Evolutionary conservation across 495 filamentous ascomycete genomes (phyloP).

Genomic region (Aspergillus cavernicola): DNA sequence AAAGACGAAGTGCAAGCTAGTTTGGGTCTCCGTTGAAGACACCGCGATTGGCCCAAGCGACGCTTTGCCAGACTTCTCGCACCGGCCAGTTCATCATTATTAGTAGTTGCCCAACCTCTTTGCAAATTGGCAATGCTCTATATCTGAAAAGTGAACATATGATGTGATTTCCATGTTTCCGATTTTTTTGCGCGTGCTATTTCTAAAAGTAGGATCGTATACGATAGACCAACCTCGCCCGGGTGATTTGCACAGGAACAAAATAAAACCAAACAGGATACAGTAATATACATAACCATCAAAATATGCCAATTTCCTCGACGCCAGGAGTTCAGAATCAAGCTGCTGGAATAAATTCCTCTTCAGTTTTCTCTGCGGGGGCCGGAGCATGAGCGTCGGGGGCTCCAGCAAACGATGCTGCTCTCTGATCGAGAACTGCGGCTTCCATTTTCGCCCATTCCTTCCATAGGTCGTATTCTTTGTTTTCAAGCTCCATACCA

Average conservation of each 20-base stretch:
- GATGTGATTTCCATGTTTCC: background rate
- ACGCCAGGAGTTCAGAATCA: too few species aligned
- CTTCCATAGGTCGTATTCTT: constrained; percentile 76
- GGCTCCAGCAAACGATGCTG: constrained; percentile 29
- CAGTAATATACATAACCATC: constrained; percentile 37
- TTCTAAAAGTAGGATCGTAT: background rate
- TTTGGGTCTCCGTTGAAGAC: background rate
- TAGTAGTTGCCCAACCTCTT: background rate
- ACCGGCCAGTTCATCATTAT: background rate
- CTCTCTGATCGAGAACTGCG: constrained; percentile 28
- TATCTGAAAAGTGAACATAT: too few species aligned
- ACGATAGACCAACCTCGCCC: background rate
- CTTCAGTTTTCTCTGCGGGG: background rate
- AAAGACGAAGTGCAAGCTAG: background rate
- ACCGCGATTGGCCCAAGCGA: background rate
- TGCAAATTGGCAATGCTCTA: too few species aligned
- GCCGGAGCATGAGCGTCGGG: constrained; percentile 12
- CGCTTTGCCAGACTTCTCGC: too few species aligned
- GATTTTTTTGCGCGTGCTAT: background rate
- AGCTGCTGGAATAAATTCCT: background rate
- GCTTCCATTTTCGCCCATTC: constrained; percentile 63
- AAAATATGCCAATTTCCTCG: background rate
- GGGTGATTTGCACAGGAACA: background rate
- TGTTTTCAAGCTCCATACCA: constrained; percentile 78
- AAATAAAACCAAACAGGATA: constrained; percentile 13